Conservation (phyloP, 331 rosid species). For the Erythrophleum ivorense region DNA sequence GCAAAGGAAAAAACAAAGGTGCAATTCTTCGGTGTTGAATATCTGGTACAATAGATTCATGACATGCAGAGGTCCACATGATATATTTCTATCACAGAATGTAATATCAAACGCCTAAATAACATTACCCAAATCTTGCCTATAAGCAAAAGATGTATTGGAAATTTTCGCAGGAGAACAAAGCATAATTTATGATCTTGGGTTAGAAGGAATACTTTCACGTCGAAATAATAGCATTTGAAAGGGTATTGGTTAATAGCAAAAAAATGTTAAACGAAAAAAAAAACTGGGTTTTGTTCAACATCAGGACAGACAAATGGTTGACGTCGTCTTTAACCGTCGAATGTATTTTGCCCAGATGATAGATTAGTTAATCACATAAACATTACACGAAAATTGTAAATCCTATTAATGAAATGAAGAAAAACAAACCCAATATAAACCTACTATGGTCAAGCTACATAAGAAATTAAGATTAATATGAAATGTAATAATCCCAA, state of each 20-base stretch:
- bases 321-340: background rate
- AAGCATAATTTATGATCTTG: background rate
- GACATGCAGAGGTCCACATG: background rate
- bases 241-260: background rate
- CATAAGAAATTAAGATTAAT: background rate
- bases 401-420: background rate
- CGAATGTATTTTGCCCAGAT: background rate
- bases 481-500: background rate
- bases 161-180: background rate
- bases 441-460: background rate
- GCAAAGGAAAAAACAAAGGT: background rate
- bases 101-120: background rate
- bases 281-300: background rate
- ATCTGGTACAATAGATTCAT: background rate
- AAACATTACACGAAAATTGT: background rate
- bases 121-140: background rate
- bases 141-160: background rate
- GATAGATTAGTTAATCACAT: background rate
- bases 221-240: background rate
- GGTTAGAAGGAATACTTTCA: background rate
- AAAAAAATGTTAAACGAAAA: background rate
- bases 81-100: background rate
- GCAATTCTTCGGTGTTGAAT: background rate
- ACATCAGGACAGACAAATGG: background rate
- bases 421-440: background rate